A percentile compares a stretch with the other conserved stretches of the same genome.
Evolutionary conservation across 495 filamentous ascomycete genomes (phyloP).

Genomic region (Lindgomyces ingoldianus): DNA sequence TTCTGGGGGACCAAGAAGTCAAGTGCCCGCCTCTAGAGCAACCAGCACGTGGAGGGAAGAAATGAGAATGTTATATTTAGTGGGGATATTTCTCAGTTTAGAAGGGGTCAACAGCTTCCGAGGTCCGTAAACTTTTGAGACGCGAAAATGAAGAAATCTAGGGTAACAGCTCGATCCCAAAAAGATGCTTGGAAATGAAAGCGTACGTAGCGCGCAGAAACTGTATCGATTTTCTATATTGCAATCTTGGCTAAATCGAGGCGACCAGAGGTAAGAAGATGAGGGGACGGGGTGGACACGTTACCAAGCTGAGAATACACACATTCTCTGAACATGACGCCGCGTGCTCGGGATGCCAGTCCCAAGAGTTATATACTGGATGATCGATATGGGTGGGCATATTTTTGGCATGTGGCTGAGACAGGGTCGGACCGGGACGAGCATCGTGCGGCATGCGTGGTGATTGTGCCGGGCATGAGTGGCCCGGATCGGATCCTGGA

Average conservation of each 20-base stretch:
- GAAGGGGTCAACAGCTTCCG: background rate
- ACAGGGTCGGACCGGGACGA: constrained; percentile 19
- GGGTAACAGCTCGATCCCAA: background rate
- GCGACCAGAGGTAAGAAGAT: too few species aligned
- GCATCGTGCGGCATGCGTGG: constrained; percentile 25
- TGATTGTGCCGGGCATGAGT: constrained; percentile 19
- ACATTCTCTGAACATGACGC: background rate
- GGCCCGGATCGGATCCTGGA: constrained; percentile 18
- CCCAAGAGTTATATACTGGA: background rate
- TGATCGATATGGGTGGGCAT: constrained; percentile 5
- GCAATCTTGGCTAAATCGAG: background rate
- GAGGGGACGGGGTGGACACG: background rate
- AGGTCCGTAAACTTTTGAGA: background rate
- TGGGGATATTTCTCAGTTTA: background rate
- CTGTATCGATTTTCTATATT: background rate
- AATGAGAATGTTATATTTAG: background rate
- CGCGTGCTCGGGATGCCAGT: background rate
- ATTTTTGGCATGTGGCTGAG: constrained; percentile 30
- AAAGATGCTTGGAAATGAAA: background rate
- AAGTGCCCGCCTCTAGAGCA: background rate
- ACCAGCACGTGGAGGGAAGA: background rate
- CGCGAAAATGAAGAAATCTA: background rate
- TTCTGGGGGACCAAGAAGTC: background rate
- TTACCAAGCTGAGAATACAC: background rate
- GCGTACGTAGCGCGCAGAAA: background rate